phyloP scores from a whole-genome alignment of 2,329 filamentous ascomycete species.

The Aureobasidium sp. region DNA sequence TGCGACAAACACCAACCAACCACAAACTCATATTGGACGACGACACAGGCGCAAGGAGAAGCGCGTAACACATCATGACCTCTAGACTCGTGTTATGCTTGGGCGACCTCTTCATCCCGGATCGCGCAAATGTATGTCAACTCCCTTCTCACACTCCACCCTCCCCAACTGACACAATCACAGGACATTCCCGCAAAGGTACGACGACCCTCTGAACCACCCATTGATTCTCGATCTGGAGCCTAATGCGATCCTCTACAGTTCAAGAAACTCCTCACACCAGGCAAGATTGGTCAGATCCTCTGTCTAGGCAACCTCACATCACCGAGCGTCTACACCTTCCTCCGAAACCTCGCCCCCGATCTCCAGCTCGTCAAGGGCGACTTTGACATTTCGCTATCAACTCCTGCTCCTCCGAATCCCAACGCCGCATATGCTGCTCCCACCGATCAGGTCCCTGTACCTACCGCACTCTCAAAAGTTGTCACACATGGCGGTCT shows the following conservation, averaged over 20 bases:
- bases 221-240: neutral
- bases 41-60: neutral
- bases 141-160: constrained; percentile 11
- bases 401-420: constrained; percentile 37
- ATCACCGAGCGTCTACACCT: constrained; percentile 48
- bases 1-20: neutral
- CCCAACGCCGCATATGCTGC: constrained; percentile 15
- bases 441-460: constrained; percentile 22
- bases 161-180: constrained; percentile 12
- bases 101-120: constrained; percentile 88
- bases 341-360: constrained; percentile 47
- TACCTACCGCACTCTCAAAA: constrained; percentile 50
- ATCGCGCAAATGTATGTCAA: constrained; percentile 63
- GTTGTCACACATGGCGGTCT: constrained; percentile 62
- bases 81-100: constrained; percentile 87
- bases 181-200: constrained; percentile 83
- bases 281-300: constrained; percentile 51
- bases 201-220: constrained; percentile 33
- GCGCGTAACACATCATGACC: constrained; percentile 46
- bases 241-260: constrained; percentile 18
- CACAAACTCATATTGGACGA: neutral
- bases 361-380: constrained; percentile 64
- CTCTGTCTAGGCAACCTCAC: constrained; percentile 52
- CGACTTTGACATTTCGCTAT: constrained; percentile 61
- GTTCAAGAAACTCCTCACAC: constrained; percentile 51